Percentiles rank a stretch among this genome's conserved stretches.
These are phyloP conservation scores for Fomitopsis serialis DNA, from an alignment of 768 basidiomycete genomes.

Conservation along the genomic window DNA sequence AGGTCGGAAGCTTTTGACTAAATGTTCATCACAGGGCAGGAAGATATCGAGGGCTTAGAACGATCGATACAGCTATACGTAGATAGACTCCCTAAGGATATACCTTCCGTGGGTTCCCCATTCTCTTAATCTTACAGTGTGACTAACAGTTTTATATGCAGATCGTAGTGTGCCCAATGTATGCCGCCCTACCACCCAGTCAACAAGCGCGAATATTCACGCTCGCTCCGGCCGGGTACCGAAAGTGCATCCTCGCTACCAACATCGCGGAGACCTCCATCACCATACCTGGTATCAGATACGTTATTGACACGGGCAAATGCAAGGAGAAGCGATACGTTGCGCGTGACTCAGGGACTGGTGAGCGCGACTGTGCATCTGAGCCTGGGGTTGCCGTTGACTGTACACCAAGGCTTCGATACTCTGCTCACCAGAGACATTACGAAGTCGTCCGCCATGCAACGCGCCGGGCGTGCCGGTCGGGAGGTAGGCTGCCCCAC, in stretches of 20 bases:
- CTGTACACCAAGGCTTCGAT: conserved; percentile 66
- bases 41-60: conserved; percentile 89
- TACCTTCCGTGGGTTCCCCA: conserved; percentile 38
- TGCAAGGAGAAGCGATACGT: conserved; percentile 93
- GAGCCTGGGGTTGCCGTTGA: not conserved
- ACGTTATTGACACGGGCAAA: conserved; percentile 94
- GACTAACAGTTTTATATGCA: conserved; percentile 20
- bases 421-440: conserved; percentile 78
- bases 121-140: not conserved
- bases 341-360: conserved; percentile 62
- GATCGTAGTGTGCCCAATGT: conserved; percentile 79
- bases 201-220: conserved; percentile 79
- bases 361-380: conserved; percentile 29
- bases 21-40: conserved; percentile 62
- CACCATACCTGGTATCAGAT: conserved; percentile 93
- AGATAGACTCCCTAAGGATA: conserved; percentile 58
- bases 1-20: not conserved
- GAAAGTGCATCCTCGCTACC: conserved; percentile 93
- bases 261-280: conserved; percentile 98
- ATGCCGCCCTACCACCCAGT: conserved; percentile 73
- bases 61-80: conserved; percentile 68
- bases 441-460: conserved; percentile 85
- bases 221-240: conserved; percentile 54
- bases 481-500: conserved; percentile 74
- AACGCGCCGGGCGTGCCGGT: conserved; percentile 94